A percentile compares a stretch with the other conserved stretches of the same genome.
Evolutionary conservation across 352 stramenopile species (phyloP).

Genomic region (Globisporangium radiosum): DNA sequence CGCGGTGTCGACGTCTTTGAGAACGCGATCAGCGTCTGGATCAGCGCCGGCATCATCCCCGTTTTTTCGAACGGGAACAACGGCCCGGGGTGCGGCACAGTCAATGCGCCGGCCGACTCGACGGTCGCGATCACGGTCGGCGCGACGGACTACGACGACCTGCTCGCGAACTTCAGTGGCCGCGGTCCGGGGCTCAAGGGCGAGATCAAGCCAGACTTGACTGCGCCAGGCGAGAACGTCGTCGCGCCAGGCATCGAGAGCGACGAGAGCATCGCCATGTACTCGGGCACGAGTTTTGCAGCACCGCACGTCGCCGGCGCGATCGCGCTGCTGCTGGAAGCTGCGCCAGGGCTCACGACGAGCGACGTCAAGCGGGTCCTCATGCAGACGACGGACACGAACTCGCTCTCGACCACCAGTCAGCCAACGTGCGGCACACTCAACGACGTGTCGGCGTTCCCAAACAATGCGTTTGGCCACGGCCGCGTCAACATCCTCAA

Average conservation of each 20-base stretch:
- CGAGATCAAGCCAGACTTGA: constrained; percentile 35
- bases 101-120: constrained; percentile 27
- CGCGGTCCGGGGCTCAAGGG: constrained; percentile 30
- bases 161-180: constrained; percentile 23
- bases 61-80: constrained; percentile 48
- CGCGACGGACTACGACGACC: constrained; percentile 30
- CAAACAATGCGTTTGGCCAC: constrained; percentile 56
- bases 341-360: constrained; percentile 19
- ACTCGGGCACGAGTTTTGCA: constrained; percentile 31
- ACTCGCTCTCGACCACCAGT: constrained; percentile 4
- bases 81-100: constrained; percentile 32
- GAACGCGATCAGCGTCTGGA: constrained; percentile 37
- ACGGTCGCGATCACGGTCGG: constrained; percentile 37
- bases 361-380: constrained; percentile 23
- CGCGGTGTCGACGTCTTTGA: constrained; percentile 14
- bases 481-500: constrained; percentile 38
- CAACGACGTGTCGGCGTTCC: constrained; percentile 16
- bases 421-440: constrained; percentile 7
- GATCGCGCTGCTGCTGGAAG: constrained; percentile 31
- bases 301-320: constrained; percentile 32
- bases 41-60: constrained; percentile 42
- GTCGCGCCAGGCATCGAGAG: constrained; percentile 13
- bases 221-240: constrained; percentile 26
- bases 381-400: constrained; percentile 10
- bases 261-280: constrained; percentile 10